Percentiles rank a stretch among this genome's conserved stretches.
Conservation (phyloP, 2,329 filamentous ascomycete genomes). For the Amphichorda felina region DNA sequence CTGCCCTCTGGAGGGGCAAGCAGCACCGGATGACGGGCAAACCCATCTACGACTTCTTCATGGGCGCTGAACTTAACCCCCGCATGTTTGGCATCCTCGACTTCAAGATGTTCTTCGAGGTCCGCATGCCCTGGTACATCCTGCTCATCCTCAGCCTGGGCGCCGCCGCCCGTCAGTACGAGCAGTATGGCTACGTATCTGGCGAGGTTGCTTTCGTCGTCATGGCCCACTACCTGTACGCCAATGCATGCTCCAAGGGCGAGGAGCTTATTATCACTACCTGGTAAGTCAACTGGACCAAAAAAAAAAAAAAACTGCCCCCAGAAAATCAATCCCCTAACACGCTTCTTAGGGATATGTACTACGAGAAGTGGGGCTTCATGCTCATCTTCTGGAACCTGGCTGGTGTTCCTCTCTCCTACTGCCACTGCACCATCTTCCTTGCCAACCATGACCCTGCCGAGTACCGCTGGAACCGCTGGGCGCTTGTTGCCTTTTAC, state of each 20-base stretch:
- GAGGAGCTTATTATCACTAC: slow-evolving; percentile 84
- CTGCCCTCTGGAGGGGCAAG: slow-evolving; percentile 66
- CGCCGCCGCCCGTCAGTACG: slow-evolving; percentile 71
- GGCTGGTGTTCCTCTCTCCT: slow-evolving; percentile 79
- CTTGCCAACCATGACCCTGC: slow-evolving; percentile 72
- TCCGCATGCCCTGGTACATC: slow-evolving; percentile 86
- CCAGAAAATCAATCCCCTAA: no score
- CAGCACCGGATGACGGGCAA: slow-evolving; percentile 89
- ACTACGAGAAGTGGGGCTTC: slow-evolving; percentile 94
- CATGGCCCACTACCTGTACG: slow-evolving; percentile 85
- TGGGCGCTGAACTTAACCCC: slow-evolving; percentile 83
- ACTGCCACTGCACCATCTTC: slow-evolving; percentile 89
- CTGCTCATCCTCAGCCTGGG: slow-evolving; percentile 68
- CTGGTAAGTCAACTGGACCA: slow-evolving; percentile 32
- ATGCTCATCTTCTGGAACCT: slow-evolving; percentile 98
- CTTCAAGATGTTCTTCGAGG: slow-evolving; percentile 96
- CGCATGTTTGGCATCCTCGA: slow-evolving; percentile 78
- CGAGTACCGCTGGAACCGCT: slow-evolving; percentile 66
- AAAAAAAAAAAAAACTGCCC: no score
- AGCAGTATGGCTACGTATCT: slow-evolving; percentile 74
- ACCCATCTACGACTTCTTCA: slow-evolving; percentile 83
- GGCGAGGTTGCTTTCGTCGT: slow-evolving; percentile 76
- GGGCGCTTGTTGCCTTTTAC: slow-evolving; percentile 53
- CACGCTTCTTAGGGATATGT: slow-evolving; percentile 63
- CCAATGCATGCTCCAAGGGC: slow-evolving; percentile 84